Percentiles rank a stretch among this genome's conserved stretches.
Evolutionary conservation across 805 yeast genomes (phyloP).

Genomic region (Kodamaea sagamina): DNA sequence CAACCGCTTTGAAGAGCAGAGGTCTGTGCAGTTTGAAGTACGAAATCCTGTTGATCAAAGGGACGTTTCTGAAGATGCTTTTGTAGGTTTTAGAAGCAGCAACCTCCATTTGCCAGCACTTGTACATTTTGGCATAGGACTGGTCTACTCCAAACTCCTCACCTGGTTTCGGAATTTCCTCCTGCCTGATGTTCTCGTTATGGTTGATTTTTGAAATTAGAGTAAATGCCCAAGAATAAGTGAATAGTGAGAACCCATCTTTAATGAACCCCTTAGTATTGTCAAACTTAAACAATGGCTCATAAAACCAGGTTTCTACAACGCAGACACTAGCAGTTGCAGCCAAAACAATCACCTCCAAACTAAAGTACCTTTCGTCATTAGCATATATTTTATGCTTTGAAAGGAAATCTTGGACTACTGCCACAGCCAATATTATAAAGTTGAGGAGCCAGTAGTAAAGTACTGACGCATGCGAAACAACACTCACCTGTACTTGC

Average conservation of each 20-base stretch:
- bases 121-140: conserved; percentile 1
- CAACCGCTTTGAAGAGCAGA: conserved; percentile 2
- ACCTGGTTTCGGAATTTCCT: conserved; percentile 18
- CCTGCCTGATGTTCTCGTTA: conserved; percentile 22
- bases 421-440: conserved; percentile 14
- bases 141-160: background rate
- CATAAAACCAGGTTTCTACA: conserved; percentile 21
- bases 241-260: conserved; percentile 23
- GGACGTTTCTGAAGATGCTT: background rate
- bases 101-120: conserved; percentile 1
- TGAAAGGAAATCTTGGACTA: conserved; percentile 24
- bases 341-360: conserved; percentile 13
- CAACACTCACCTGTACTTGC: conserved; percentile 25
- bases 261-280: conserved; percentile 20
- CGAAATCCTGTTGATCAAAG: conserved; percentile 4
- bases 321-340: conserved; percentile 17
- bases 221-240: conserved; percentile 32
- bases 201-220: conserved; percentile 25
- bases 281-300: conserved; percentile 19
- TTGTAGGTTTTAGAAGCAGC: background rate
- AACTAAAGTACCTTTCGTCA: background rate
- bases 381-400: conserved; percentile 17
- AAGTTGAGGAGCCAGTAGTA: conserved; percentile 23
- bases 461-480: conserved; percentile 25
- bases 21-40: conserved; percentile 4